These are phyloP conservation scores for Apiotrichum mycotoxinovorans DNA, from an alignment of 1,284 basidiomycete species.

Conservation along the genomic window DNA sequence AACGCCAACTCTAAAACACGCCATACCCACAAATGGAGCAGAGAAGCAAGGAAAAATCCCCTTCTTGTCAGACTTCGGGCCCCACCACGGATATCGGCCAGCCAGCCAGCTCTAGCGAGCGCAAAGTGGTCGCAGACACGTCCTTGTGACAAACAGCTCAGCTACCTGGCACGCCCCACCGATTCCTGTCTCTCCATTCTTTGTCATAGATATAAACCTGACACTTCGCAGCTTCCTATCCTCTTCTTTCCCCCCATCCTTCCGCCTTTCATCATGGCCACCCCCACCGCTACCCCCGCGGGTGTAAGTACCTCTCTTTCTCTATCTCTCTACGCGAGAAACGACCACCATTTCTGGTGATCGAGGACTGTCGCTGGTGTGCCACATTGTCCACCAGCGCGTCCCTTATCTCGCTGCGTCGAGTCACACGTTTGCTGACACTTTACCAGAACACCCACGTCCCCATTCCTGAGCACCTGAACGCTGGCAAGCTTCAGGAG, in stretches of 20 bases:
- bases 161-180: too few species aligned
- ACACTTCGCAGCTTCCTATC: neutral
- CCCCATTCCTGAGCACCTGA: slow-evolving; percentile 3
- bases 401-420: too few species aligned
- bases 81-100: too few species aligned
- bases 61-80: too few species aligned
- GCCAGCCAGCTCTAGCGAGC: too few species aligned
- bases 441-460: neutral
- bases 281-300: neutral
- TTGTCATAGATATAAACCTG: neutral
- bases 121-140: too few species aligned
- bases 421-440: neutral
- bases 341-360: too few species aligned
- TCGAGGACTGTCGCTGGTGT: neutral
- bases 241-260: neutral
- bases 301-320: neutral
- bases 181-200: too few species aligned
- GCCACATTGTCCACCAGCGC: neutral
- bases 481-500: neutral
- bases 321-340: neutral
- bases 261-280: neutral
- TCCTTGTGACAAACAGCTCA: too few species aligned
- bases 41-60: too few species aligned
- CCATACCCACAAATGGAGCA: too few species aligned
- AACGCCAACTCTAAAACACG: too few species aligned